Evolutionary conservation across 257 asterid genomes (phyloP), one percentile per base, ranked within the genome.

Genomic region (Solanum pinnatisectum): DNA sequence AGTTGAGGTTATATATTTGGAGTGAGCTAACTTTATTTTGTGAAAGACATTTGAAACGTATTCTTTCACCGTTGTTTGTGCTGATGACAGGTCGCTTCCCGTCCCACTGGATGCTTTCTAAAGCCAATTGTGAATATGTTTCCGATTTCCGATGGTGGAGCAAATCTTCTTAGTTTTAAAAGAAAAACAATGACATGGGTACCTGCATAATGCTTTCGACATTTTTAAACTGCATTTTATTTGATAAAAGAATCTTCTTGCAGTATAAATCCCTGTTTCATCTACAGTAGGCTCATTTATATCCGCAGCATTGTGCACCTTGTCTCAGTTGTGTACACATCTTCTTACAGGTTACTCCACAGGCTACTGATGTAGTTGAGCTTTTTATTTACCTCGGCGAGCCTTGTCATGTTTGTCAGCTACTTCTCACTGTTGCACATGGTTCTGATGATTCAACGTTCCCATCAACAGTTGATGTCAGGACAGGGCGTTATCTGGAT

Each of bases 361-460:
- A 94, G 89, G 97, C 96, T 85, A 96, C 98, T 14, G 99, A 97
- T 93, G 99, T 96, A 93, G 95, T 96, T 89, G 99, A 97, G 87
- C 96, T 97, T 90, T 96, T 97, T 91, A 93, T 97, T 89, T 95
- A 90, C 91, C 99, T 97, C 87, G 95, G 98, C 56, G 98, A 96
- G 93, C 98, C 99, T 90, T 96, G 98, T 90, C 99, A 97, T 94
- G 98, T 93, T 86, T 92, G 94, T 87, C 98, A 97, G 91, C 95
- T 97, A 90, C 99, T 97, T 93, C 97, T 97, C 87, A 96, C 98
- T 67, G 86, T 95, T 88, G 95, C 97, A 7, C 99, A 97, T 92
- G 99, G 98, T 86, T 94, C 96, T 89, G 99, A 97, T 95, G 99
- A 97, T 95, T 91, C 98, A 83, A 95, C 98, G 70, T 94, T 92